phyloP scores from a whole-genome alignment of 768 basidiomycete genomes.

The Rhodotorula diobovata region DNA sequence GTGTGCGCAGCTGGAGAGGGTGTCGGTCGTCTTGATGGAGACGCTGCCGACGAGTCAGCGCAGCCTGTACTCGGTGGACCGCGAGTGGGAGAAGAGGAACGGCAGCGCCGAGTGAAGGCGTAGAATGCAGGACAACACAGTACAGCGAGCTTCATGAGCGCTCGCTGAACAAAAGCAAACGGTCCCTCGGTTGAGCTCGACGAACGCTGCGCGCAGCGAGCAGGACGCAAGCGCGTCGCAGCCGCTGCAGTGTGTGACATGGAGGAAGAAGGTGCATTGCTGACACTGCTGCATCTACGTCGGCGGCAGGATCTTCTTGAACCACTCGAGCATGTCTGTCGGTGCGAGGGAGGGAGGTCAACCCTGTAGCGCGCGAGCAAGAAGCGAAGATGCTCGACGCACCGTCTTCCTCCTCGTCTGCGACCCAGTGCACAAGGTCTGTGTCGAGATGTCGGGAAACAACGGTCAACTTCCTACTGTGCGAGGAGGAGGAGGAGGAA shows the following conservation, averaged over 20 bases:
- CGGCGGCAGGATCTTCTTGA: background rate
- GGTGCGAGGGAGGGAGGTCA: background rate
- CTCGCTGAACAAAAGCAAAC: too few species aligned
- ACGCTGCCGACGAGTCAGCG: background rate
- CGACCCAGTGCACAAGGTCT: background rate
- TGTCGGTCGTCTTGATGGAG: background rate
- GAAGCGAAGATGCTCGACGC: background rate
- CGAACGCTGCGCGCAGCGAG: too few species aligned
- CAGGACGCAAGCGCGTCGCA: too few species aligned
- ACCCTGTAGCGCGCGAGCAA: background rate
- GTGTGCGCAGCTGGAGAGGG: background rate
- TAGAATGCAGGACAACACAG: too few species aligned
- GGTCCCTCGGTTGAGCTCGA: too few species aligned
- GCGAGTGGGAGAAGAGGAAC: conserved; percentile 8
- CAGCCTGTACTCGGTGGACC: background rate
- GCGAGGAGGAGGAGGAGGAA: background rate
- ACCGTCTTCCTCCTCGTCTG: background rate
- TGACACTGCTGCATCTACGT: background rate
- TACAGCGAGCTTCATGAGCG: too few species aligned
- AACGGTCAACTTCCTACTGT: background rate
- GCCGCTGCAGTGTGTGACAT: too few species aligned
- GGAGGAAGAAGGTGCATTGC: too few species aligned
- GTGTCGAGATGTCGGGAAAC: background rate
- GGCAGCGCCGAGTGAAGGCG: too few species aligned
- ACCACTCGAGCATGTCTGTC: background rate